Evolutionary conservation across 495 filamentous ascomycete genomes (phyloP).

Genomic region (Penicillium dipodomyicola): DNA sequence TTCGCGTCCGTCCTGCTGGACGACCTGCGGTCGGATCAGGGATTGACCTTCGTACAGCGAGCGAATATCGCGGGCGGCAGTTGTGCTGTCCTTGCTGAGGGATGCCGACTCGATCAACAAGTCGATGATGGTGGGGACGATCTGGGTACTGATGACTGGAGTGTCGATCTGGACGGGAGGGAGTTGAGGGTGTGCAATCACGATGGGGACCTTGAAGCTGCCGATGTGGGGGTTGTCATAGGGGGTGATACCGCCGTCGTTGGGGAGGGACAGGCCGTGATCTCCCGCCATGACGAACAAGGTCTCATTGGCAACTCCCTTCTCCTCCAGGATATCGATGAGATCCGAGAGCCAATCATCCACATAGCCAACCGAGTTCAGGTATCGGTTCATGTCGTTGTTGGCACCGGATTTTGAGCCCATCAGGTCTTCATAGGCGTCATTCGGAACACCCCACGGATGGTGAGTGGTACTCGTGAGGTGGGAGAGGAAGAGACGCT

Average conservation of each 20-base stretch:
- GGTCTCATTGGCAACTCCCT: conserved; percentile 42
- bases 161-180: conserved; percentile 42
- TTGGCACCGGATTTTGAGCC: conserved; percentile 23
- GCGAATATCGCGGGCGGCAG: conserved; percentile 39
- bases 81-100: conserved; percentile 27
- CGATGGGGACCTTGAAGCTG: conserved; percentile 51
- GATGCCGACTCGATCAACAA: conserved; percentile 46
- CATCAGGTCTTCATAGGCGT: conserved; percentile 29
- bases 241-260: conserved; percentile 44
- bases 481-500: conserved; percentile 48
- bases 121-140: conserved; percentile 52
- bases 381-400: conserved; percentile 37
- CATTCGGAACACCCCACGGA: conserved; percentile 39
- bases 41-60: conserved; percentile 51
- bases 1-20: conserved; percentile 35
- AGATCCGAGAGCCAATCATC: conserved; percentile 40
- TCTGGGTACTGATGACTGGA: conserved; percentile 45
- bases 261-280: conserved; percentile 46
- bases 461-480: conserved; percentile 52
- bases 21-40: conserved; percentile 40
- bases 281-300: conserved; percentile 46
- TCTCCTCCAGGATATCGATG: conserved; percentile 41
- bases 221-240: conserved; percentile 52
- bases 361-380: conserved; percentile 43
- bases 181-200: conserved; percentile 47